Conservation (phyloP, 805 yeast species). For the Barnettozyma salicaria region DNA sequence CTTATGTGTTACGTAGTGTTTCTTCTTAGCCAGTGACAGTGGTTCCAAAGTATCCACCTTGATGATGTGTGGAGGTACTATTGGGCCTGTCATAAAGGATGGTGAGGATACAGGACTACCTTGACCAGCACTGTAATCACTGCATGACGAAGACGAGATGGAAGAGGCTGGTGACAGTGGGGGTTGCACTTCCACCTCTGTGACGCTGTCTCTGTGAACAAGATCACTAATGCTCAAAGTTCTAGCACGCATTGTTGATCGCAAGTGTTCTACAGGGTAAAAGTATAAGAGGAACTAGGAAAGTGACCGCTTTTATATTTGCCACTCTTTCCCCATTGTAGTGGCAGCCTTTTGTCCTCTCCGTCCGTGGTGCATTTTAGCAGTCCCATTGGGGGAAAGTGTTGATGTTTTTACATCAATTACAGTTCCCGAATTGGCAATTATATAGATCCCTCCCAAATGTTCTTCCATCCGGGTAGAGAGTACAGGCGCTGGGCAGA, state of each 20-base stretch:
- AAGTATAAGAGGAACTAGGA: neutral
- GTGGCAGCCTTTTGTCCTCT: neutral
- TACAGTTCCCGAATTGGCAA: constrained; percentile 3
- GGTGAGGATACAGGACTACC: neutral
- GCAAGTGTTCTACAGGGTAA: neutral
- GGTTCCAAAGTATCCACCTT: constrained; percentile 19
- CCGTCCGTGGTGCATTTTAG: neutral
- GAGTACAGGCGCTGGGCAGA: neutral
- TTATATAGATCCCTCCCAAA: neutral
- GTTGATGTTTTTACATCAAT: constrained; percentile 10
- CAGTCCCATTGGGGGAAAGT: neutral
- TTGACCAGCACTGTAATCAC: constrained; percentile 3
- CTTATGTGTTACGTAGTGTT: constrained; percentile 17
- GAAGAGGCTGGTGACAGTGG: constrained; percentile 8
- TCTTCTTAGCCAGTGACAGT: constrained; percentile 25
- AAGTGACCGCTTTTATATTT: neutral
- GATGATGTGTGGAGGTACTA: constrained; percentile 21
- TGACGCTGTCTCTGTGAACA: neutral
- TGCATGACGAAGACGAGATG: constrained; percentile 6
- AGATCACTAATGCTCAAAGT: constrained; percentile 4
- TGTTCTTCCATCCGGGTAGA: neutral
- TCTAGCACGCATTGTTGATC: neutral
- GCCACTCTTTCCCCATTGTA: neutral
- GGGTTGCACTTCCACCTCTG: neutral
- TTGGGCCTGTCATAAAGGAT: neutral